Evolutionary conservation across 2,329 filamentous ascomycete species (phyloP).

Genomic region (Phyllosticta capitalensis): DNA sequence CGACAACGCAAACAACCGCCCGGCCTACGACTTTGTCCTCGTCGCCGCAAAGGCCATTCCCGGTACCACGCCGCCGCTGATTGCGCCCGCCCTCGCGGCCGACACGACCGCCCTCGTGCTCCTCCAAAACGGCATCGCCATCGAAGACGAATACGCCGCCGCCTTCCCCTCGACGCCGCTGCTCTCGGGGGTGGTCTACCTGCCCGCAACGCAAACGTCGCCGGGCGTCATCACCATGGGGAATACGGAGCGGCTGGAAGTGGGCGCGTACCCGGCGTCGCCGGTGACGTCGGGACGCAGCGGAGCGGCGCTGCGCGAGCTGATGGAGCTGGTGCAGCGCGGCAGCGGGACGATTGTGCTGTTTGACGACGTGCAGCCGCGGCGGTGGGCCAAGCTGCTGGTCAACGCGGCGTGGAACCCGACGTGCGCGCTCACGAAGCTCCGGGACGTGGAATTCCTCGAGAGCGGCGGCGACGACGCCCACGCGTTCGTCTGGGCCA

Average conservation of each 20-base stretch:
- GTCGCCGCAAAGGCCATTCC: constrained; percentile 40
- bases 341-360: constrained; percentile 41
- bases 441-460: constrained; percentile 45
- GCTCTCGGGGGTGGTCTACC: constrained; percentile 47
- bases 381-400: constrained; percentile 52
- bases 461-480: neutral
- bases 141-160: constrained; percentile 45
- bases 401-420: constrained; percentile 55
- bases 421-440: constrained; percentile 46
- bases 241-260: constrained; percentile 39
- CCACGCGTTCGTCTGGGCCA: constrained; percentile 25
- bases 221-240: constrained; percentile 40
- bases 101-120: constrained; percentile 46
- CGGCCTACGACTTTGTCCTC: constrained; percentile 39
- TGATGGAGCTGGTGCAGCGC: constrained; percentile 30
- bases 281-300: constrained; percentile 12
- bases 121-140: constrained; percentile 53
- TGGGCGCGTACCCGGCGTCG: constrained; percentile 40
- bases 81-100: constrained; percentile 31
- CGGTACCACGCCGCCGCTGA: constrained; percentile 24
- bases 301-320: constrained; percentile 15
- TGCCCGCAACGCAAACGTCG: constrained; percentile 41
- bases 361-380: constrained; percentile 45
- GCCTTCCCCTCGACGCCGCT: constrained; percentile 45
- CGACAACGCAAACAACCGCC: neutral